Percentiles rank a stretch among this genome's conserved stretches.
Conservation (phyloP, 2,329 filamentous ascomycete genomes). For the Paracamarosporium sp. region DNA sequence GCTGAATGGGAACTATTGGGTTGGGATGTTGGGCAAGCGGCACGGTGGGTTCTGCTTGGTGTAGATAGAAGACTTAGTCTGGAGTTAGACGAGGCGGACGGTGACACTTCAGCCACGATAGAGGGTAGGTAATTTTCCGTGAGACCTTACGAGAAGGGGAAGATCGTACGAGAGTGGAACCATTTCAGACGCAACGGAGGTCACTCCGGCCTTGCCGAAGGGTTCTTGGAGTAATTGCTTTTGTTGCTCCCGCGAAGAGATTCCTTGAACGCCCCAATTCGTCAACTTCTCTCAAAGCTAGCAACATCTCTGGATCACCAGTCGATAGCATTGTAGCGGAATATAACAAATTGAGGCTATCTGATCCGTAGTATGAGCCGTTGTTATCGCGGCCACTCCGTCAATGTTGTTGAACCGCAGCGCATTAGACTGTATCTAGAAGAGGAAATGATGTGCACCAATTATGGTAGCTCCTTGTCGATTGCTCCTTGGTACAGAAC, state of each 20-base stretch:
- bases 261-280: background rate
- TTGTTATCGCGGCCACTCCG: no score
- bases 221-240: background rate
- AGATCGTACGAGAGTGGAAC: slow-evolving; percentile 3
- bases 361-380: no score
- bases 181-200: background rate
- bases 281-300: no score
- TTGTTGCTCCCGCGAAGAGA: background rate
- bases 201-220: background rate
- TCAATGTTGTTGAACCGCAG: background rate
- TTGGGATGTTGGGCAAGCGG: background rate
- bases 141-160: background rate
- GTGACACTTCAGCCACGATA: background rate
- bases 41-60: background rate
- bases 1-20: background rate
- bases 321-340: no score
- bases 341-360: no score
- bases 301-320: no score
- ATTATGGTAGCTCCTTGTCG: background rate
- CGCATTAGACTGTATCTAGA: background rate
- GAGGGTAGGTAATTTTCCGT: background rate
- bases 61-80: no score
- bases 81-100: background rate
- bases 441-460: background rate
- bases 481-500: background rate